Evolutionary conservation across 139 green algal genomes (phyloP), one percentile per base, ranked within the genome.

Genomic region (Bryopsis sp.): DNA sequence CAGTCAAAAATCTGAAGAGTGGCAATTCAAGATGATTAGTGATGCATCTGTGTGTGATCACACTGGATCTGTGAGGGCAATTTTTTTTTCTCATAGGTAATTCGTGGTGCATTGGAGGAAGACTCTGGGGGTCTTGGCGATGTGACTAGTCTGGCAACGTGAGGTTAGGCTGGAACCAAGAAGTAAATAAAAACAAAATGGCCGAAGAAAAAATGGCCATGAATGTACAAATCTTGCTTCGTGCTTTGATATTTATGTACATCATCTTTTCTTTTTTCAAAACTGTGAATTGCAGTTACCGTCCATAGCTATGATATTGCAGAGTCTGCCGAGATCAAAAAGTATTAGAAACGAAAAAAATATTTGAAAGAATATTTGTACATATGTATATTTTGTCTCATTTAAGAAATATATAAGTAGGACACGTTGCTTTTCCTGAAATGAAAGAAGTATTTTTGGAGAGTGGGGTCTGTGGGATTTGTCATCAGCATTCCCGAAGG

Each of bases 141-240:
- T 65, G 80, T 97, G 3, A 96, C 88, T 0, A 96, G 88, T 0
- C 64, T 89, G 0, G 80, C 90, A 7, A 99, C 90, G 89, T 93
- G 58, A 71, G 78, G 34, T 15, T 69, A 22, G n/a, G n/a, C n/a
- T n/a, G n/a, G n/a, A n/a, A n/a, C n/a, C n/a, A n/a, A n/a, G n/a
- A n/a, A n/a, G n/a, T n/a, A n/a, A n/a, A n/a, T n/a, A n/a, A n/a
- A n/a, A n/a, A n/a, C n/a, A n/a, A n/a, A n/a, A n/a, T n/a, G n/a
- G n/a, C n/a, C n/a, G n/a, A n/a, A n/a, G n/a, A n/a, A n/a, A n/a
- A n/a, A n/a, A n/a, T n/a, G n/a, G n/a, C n/a, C n/a, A n/a, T n/a
- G n/a, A n/a, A n/a, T n/a, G n/a, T n/a, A n/a, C n/a, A n/a, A n/a
- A 69, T 69, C 59, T 34, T 69, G 19, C 29, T 61, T 38, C 11